A percentile compares a stretch with the other conserved stretches of the same genome.
Evolutionary conservation across 192 early-diverging fungal species (phyloP).

Genomic region (Fimicolochytrium jonesii): DNA sequence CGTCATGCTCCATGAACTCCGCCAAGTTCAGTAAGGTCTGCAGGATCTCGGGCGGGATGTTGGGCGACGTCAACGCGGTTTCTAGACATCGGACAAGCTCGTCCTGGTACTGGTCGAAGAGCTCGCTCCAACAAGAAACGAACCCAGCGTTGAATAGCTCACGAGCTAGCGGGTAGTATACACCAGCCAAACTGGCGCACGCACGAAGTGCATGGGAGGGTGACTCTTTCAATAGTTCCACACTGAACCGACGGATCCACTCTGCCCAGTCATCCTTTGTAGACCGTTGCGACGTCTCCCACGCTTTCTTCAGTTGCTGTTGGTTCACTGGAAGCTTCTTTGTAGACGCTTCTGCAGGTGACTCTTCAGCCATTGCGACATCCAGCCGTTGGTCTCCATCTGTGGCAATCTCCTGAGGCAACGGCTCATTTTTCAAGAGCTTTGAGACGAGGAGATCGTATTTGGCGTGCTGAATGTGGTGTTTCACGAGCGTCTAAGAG

Average conservation of each 20-base stretch:
- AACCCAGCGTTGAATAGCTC: constrained; percentile 97
- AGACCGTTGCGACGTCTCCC: constrained; percentile 81
- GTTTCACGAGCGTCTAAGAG: constrained; percentile 39
- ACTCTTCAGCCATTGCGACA: constrained; percentile 27
- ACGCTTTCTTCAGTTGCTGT: constrained; percentile 74
- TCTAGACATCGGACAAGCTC: constrained; percentile 79
- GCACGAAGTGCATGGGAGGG: constrained; percentile 91
- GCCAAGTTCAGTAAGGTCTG: constrained; percentile 89
- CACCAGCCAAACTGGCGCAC: constrained; percentile 76
- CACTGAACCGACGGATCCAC: constrained; percentile 87
- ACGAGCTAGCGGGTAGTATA: constrained; percentile 71
- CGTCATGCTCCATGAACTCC: constrained; percentile 98
- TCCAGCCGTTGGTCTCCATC: constrained; percentile 37
- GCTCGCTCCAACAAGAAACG: constrained; percentile 93
- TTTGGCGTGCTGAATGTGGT: constrained; percentile 61
- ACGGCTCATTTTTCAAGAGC: constrained; percentile 69
- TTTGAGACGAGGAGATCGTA: constrained; percentile 77
- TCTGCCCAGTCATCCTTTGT: constrained; percentile 93
- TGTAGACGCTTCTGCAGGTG: constrained; percentile 36
- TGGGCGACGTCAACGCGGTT: constrained; percentile 71
- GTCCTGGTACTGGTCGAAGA: constrained; percentile 85
- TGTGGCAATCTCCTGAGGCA: constrained; percentile 59
- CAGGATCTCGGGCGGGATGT: constrained; percentile 89
- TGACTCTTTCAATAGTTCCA: constrained; percentile 94
- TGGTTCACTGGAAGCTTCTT: constrained; percentile 85